These are phyloP conservation scores for Phialophora tarda DNA, from an alignment of 2,329 filamentous ascomycete genomes.

Conservation along the genomic window DNA sequence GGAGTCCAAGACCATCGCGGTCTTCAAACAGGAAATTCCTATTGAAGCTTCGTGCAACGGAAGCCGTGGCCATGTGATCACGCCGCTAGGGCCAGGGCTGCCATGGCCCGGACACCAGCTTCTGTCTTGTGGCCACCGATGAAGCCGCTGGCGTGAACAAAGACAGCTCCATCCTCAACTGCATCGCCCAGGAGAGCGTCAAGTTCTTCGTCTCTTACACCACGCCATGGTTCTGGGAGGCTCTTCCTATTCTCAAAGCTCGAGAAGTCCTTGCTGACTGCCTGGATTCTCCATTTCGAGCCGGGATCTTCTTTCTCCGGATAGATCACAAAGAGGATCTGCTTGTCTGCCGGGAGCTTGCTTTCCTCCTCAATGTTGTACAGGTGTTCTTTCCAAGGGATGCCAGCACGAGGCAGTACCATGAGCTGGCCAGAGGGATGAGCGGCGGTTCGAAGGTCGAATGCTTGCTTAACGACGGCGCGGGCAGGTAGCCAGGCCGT, in stretches of 20 bases:
- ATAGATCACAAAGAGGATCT: slow-evolving; percentile 87
- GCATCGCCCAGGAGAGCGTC: slow-evolving; percentile 61
- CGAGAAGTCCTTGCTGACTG: slow-evolving; percentile 81
- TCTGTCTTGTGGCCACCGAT: slow-evolving; percentile 94
- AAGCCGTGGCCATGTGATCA: slow-evolving; percentile 22
- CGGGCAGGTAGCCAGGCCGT: slow-evolving; percentile 86
- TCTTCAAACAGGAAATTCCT: slow-evolving; percentile 1
- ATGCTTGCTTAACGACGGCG: slow-evolving; percentile 76
- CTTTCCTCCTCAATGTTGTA: slow-evolving; percentile 79
- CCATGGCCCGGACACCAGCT: slow-evolving; percentile 86
- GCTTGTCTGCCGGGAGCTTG: slow-evolving; percentile 51
- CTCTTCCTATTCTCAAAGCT: slow-evolving; percentile 93
- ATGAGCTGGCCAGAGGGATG: slow-evolving; percentile 79
- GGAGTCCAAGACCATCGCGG: neutral
- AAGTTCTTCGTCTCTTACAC: slow-evolving; percentile 83
- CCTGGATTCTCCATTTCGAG: slow-evolving; percentile 91
- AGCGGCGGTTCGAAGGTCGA: slow-evolving; percentile 68
- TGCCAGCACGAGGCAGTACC: slow-evolving; percentile 74
- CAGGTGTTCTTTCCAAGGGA: slow-evolving; percentile 96
- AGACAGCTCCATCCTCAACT: slow-evolving; percentile 70
- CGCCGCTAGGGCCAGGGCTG: slow-evolving; percentile 51
- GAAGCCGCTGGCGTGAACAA: slow-evolving; percentile 93
- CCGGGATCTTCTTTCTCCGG: slow-evolving; percentile 77
- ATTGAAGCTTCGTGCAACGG: neutral
- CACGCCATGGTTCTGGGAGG: slow-evolving; percentile 88